Evolutionary conservation across 176 grass and related monocot species (phyloP), one percentile per base, ranked within the genome.

Genomic region (Cocos nucifera): DNA sequence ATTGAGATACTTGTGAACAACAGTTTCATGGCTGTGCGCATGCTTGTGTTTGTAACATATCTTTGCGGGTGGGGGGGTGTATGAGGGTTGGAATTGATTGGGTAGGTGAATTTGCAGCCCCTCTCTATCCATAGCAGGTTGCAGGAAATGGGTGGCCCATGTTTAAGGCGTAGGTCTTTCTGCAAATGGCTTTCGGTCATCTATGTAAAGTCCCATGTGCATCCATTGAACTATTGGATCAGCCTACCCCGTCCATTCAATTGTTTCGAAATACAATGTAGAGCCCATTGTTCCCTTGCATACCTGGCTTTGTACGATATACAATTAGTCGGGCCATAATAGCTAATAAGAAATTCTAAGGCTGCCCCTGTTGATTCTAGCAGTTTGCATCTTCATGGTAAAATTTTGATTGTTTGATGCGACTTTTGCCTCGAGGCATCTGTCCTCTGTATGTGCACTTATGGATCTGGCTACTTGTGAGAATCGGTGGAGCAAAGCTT

Each of bases 191-290:
- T 66, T 54, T 66, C 29, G 63, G 56, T 44, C 65, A 58, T 57
- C 58, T 26, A 60, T 69, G 81, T 75, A 16, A 72, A 78, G 77
- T 57, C 68, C 71, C 56, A 51, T 10, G 4, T 59, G 70, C 59
- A 44, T 32, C 64, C 35, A 51, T 63, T 61, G 62, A 44, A 63
- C 69, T 52, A 26, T 49, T 67, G 58, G 51, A 29, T 25, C 63
- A 77, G 55, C 54, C 64, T 67, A 53, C 18, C 6, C 67, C 50
- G 56, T 50, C 73, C 57, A 77, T 30, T 81, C 19, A 53, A 61
- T 78, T 81, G 20, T 56, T 85, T 76, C 4, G 57, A 27, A 53
- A 73, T 75, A 51, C 62, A 50, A 71, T 23, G 23, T 63, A 54
- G 50, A 50, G 64, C 49, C 44, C 44, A 17, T 22, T 57, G 51